Conservation (phyloP, 225 moss, liverwort and hornwort genomes). For the Physcomitrium patens region DNA sequence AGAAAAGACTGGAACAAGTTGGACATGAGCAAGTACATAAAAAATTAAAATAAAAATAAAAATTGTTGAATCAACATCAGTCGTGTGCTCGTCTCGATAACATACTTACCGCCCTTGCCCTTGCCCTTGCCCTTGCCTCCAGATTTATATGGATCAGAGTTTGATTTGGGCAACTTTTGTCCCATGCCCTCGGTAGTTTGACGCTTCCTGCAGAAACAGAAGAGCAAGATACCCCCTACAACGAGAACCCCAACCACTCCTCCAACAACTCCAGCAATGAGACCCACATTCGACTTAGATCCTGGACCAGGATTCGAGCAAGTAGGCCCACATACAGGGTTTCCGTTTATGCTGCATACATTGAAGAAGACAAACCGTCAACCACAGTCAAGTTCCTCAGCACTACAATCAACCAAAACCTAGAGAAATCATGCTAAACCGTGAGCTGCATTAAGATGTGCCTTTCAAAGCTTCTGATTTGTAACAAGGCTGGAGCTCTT, state of each 20-base stretch:
- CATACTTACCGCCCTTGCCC: not conserved
- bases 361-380: not conserved
- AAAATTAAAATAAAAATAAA: too few relatives aligned
- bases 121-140: too few relatives aligned
- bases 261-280: not conserved
- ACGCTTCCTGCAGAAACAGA: not conserved
- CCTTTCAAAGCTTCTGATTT: not conserved
- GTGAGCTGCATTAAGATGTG: too few relatives aligned
- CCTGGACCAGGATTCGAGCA: not conserved
- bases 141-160: not conserved
- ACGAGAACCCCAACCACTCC: not conserved
- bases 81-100: too few relatives aligned
- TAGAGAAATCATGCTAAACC: not conserved
- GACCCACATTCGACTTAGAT: not conserved
- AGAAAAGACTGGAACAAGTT: too few relatives aligned
- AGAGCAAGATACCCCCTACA: not conserved
- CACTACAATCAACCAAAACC: not conserved
- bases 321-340: slow-evolving; percentile 10
- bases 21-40: too few relatives aligned
- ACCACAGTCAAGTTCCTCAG: not conserved
- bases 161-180: not conserved
- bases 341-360: slow-evolving; percentile 32
- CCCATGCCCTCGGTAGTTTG: not conserved
- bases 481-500: not conserved
- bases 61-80: too few relatives aligned